Conservation (phyloP, 2,329 filamentous ascomycete species). For the Ophiostoma tasmaniense region DNA sequence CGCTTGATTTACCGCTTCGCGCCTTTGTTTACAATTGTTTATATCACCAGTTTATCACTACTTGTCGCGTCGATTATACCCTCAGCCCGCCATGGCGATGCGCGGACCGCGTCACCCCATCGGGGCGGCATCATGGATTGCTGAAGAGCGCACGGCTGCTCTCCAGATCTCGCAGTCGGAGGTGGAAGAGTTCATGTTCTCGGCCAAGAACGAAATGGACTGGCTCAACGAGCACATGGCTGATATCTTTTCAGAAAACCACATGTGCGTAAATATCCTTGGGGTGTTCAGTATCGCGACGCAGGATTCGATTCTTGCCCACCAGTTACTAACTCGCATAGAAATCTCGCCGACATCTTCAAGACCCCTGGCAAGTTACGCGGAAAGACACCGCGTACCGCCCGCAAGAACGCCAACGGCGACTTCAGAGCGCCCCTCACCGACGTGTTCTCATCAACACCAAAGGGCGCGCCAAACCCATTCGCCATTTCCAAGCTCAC, state of each 20-base stretch:
- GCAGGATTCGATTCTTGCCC: too few species aligned
- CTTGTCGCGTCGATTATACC: slow-evolving; percentile 8
- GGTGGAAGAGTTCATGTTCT: slow-evolving; percentile 86
- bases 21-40: background rate
- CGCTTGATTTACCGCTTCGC: background rate
- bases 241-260: slow-evolving; percentile 79
- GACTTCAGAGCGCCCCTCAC: slow-evolving; percentile 56
- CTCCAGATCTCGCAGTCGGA: slow-evolving; percentile 69
- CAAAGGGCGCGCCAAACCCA: slow-evolving; percentile 45
- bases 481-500: slow-evolving; percentile 38
- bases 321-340: slow-evolving; percentile 30
- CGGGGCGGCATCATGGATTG: slow-evolving; percentile 77
- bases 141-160: slow-evolving; percentile 72
- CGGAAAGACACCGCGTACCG: slow-evolving; percentile 69
- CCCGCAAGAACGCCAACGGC: slow-evolving; percentile 48
- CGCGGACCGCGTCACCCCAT: slow-evolving; percentile 56
- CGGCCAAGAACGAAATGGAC: slow-evolving; percentile 86
- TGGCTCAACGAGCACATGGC: slow-evolving; percentile 99
- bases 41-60: background rate
- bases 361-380: slow-evolving; percentile 82
- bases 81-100: slow-evolving; percentile 32
- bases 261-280: slow-evolving; percentile 59
- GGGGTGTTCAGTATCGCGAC: background rate
- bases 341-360: slow-evolving; percentile 89
- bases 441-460: slow-evolving; percentile 48